phyloP scores from a whole-genome alignment of 2,329 filamentous ascomycete genomes.

The Penicillium carneum region DNA sequence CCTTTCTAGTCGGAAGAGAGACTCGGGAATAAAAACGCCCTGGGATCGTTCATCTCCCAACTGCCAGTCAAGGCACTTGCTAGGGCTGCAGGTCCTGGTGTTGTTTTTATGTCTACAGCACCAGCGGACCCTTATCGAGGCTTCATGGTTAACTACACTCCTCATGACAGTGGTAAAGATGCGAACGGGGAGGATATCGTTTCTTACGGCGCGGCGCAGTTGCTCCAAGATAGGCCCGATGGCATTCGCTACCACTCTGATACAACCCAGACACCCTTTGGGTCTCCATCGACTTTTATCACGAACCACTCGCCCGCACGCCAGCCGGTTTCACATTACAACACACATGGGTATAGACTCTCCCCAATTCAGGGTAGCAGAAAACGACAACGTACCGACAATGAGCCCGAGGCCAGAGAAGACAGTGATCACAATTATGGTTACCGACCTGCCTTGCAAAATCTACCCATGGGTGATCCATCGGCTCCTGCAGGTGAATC shows the following conservation, averaged over 20 bases:
- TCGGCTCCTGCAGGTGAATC: slow-evolving; percentile 43
- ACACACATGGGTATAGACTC: slow-evolving; percentile 40
- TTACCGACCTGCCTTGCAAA: slow-evolving; percentile 39
- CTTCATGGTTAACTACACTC: slow-evolving; percentile 77
- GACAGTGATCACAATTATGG: slow-evolving; percentile 24
- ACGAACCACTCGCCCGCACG: slow-evolving; percentile 46
- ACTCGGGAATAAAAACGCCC: neutral
- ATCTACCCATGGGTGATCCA: slow-evolving; percentile 41
- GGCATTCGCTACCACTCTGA: slow-evolving; percentile 45
- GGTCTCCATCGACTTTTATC: slow-evolving; percentile 44
- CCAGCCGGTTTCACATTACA: slow-evolving; percentile 45
- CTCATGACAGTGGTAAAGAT: slow-evolving; percentile 68
- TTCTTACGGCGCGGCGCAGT: slow-evolving; percentile 63
- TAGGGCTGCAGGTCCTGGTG: slow-evolving; percentile 77
- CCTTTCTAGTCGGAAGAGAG: slow-evolving; percentile 10
- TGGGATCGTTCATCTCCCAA: slow-evolving; percentile 17
- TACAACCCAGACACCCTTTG: slow-evolving; percentile 45
- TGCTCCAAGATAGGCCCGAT: slow-evolving; percentile 44
- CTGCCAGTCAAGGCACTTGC: slow-evolving; percentile 56
- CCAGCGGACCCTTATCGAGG: slow-evolving; percentile 78
- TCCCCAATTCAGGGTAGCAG: slow-evolving; percentile 42
- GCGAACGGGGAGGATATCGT: slow-evolving; percentile 70
- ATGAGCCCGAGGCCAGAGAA: slow-evolving; percentile 37
- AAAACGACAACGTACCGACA: slow-evolving; percentile 47
- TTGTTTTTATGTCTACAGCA: slow-evolving; percentile 74